A percentile compares a stretch with the other conserved stretches of the same genome.
Conservation (phyloP, 78 protist species). For the Speleostelium caveatum region DNA sequence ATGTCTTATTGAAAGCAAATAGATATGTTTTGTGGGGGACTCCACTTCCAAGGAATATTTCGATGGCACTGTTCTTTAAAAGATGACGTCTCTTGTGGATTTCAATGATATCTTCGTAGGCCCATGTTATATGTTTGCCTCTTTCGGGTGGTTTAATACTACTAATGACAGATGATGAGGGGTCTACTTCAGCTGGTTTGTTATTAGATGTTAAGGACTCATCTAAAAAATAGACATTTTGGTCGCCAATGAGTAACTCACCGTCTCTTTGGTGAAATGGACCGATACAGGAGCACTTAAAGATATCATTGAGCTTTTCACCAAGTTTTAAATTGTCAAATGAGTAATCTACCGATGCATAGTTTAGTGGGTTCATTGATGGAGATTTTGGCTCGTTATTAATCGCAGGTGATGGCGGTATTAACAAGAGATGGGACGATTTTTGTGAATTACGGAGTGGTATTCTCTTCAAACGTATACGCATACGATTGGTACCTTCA, state of each 20-base stretch:
- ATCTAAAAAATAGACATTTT: constrained; percentile 58
- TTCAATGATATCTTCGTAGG: constrained; percentile 77
- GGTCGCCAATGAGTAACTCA: constrained; percentile 71
- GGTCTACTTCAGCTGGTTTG: background rate
- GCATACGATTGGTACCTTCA: constrained; percentile 69
- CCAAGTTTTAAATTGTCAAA: constrained; percentile 52
- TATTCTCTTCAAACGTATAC: constrained; percentile 51
- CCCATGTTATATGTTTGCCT: constrained; percentile 67
- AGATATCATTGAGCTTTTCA: constrained; percentile 31
- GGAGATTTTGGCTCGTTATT: background rate
- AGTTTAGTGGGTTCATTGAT: background rate
- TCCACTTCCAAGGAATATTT: constrained; percentile 86
- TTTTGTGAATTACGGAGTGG: background rate
- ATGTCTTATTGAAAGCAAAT: constrained; percentile 78
- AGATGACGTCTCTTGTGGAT: constrained; percentile 87
- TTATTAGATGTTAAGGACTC: constrained; percentile 20
- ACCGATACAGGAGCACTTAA: constrained; percentile 37
- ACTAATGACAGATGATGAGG: background rate
- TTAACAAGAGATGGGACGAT: too few relatives aligned
- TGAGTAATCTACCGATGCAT: constrained; percentile 24
- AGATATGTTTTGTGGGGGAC: constrained; percentile 78
- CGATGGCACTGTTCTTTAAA: constrained; percentile 87
- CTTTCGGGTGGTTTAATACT: constrained; percentile 28
- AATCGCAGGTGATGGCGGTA: constrained; percentile 3
- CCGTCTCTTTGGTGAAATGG: constrained; percentile 78